These are phyloP conservation scores for Beverwykella pulmonaria DNA, from an alignment of 495 filamentous ascomycete species.

Conservation along the genomic window DNA sequence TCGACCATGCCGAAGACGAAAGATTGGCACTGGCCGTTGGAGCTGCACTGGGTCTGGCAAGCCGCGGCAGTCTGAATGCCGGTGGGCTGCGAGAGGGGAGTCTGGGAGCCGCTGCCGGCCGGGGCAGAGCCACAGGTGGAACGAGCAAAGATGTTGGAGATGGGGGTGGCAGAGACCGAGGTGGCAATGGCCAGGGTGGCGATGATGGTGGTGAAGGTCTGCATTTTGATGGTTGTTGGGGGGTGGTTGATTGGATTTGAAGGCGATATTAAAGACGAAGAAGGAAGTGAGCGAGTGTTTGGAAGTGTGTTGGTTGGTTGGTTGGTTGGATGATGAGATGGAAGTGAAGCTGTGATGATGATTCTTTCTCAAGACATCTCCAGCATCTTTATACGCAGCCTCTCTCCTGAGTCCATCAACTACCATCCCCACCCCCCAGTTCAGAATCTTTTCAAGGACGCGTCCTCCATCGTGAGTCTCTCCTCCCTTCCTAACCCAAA, in stretches of 20 bases:
- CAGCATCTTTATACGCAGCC: conserved; percentile 2
- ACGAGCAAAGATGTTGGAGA: conserved; percentile 5
- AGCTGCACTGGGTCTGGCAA: conserved; percentile 9
- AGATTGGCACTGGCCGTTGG: conserved; percentile 10
- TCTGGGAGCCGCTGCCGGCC: conserved; percentile 9
- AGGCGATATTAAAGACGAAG: neutral
- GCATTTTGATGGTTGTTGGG: conserved; percentile 11
- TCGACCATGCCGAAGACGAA: conserved; percentile 20
- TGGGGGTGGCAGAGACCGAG: conserved; percentile 5
- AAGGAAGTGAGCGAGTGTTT: neutral
- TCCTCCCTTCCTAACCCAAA: neutral
- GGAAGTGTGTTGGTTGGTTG: conserved; percentile 4
- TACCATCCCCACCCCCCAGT: neutral
- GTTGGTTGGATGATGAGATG: conserved; percentile 1
- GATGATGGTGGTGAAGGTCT: conserved; percentile 14
- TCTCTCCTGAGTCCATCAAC: neutral
- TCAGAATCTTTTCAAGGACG: neutral
- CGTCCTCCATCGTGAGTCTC: neutral
- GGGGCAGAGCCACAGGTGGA: conserved; percentile 4
- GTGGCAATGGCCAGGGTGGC: neutral
- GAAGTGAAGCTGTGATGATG: conserved; percentile 5
- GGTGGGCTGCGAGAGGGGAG: conserved; percentile 2
- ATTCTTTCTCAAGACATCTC: neutral
- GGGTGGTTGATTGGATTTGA: neutral
- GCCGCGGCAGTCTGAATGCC: conserved; percentile 1